These are phyloP conservation scores for Microthlaspi erraticum DNA, from an alignment of 345 rosid genomes.

Conservation along the genomic window DNA sequence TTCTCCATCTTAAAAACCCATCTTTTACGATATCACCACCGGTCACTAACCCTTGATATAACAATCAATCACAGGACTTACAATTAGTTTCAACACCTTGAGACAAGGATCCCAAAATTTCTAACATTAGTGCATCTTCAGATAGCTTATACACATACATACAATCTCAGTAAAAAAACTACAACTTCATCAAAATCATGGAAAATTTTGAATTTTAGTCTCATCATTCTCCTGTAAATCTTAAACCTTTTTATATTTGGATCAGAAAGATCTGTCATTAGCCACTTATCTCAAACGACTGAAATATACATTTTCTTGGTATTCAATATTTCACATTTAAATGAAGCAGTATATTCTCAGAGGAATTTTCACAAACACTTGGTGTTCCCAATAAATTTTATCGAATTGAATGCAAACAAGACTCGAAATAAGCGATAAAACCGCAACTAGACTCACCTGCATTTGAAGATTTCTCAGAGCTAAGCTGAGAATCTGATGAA, in stretches of 20 bases:
- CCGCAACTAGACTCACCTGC: constrained; percentile 5
- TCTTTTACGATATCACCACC: constrained; percentile 9
- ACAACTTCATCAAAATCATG: not conserved
- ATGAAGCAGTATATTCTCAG: not conserved
- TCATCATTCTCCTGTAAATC: not conserved
- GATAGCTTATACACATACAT: constrained; percentile 5
- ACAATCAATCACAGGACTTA: not conserved
- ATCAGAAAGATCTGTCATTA: not conserved
- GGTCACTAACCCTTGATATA: constrained; percentile 42
- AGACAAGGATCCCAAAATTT: not conserved
- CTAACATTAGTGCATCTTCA: constrained; percentile 4
- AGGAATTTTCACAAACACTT: constrained; percentile 29
- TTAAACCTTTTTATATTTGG: not conserved
- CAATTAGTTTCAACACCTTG: constrained; percentile 1
- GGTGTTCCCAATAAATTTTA: not conserved
- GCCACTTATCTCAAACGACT: not conserved
- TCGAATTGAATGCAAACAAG: not conserved
- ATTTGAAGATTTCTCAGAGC: constrained; percentile 8
- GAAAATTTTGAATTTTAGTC: not conserved
- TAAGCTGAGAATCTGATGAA: constrained; percentile 1
- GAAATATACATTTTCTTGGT: not conserved
- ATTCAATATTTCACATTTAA: not conserved
- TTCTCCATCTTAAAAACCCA: constrained; percentile 55
- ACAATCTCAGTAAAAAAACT: not conserved
- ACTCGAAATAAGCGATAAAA: not conserved